Conservation (phyloP, 2,329 filamentous ascomycete species). For the Nannizziopsis arthrosporioides region DNA sequence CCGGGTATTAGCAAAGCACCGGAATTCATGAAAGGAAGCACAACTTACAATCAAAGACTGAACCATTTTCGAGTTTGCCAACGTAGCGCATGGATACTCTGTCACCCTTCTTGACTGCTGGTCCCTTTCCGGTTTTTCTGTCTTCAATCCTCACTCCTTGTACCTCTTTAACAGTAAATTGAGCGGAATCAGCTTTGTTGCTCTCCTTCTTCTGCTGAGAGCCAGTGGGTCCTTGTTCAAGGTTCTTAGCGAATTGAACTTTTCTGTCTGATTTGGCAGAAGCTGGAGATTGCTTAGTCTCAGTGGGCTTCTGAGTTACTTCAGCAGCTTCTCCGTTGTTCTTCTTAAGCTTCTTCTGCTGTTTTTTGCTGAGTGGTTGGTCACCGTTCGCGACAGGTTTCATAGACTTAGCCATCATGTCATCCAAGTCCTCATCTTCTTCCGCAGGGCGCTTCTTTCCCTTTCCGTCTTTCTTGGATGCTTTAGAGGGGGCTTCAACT, state of each 20-base stretch:
- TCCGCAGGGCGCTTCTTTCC: slow-evolving; percentile 89
- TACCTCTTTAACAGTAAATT: slow-evolving; percentile 59
- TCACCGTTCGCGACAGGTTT: slow-evolving; percentile 48
- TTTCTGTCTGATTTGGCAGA: slow-evolving; percentile 68
- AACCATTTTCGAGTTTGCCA: slow-evolving; percentile 87
- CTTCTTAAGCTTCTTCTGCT: slow-evolving; percentile 97
- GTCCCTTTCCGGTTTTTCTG: slow-evolving; percentile 79
- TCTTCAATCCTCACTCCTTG: slow-evolving; percentile 89
- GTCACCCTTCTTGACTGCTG: slow-evolving; percentile 78
- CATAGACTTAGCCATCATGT: slow-evolving; percentile 64
- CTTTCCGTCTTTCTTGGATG: slow-evolving; percentile 39
- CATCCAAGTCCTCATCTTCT: slow-evolving; percentile 59
- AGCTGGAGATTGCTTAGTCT: slow-evolving; percentile 46
- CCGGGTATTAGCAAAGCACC: slow-evolving; percentile 2
- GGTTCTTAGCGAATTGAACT: slow-evolving; percentile 97
- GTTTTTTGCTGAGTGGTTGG: slow-evolving; percentile 81
- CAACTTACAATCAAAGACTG: slow-evolving; percentile 80
- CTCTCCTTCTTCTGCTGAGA: slow-evolving; percentile 41
- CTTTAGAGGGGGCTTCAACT: slow-evolving; percentile 43
- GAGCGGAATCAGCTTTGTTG: slow-evolving; percentile 40
- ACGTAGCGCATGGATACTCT: slow-evolving; percentile 93
- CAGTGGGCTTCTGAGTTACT: slow-evolving; percentile 40
- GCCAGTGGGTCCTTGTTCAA: slow-evolving; percentile 87
- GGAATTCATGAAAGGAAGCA: background rate
- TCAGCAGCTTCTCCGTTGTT: slow-evolving; percentile 82